phyloP scores from a whole-genome alignment of 1,284 basidiomycete species.

The Cutaneotrichosporon cyanovorans region DNA sequence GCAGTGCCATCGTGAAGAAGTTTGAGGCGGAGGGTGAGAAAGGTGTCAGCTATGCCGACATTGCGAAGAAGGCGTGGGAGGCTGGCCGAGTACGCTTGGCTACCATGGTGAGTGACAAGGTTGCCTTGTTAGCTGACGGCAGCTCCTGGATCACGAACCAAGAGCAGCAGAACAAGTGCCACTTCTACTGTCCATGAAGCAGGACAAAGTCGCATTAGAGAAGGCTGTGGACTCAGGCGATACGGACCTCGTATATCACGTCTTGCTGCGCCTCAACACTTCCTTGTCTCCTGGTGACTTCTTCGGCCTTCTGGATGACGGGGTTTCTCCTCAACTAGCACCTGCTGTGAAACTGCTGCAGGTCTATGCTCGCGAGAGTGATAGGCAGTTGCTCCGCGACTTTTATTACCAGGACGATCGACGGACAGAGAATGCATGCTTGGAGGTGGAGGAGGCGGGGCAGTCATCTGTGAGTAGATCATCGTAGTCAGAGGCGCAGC shows the following conservation, averaged over 20 bases:
- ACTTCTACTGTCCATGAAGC: constrained; percentile 84
- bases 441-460: constrained; percentile 75
- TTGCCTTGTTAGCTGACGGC: constrained; percentile 2
- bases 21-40: constrained; percentile 56
- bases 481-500: neutral
- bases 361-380: constrained; percentile 81
- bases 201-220: constrained; percentile 75
- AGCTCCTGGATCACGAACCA: constrained; percentile 88
- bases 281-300: constrained; percentile 82
- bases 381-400: constrained; percentile 83
- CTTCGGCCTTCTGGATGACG: constrained; percentile 88
- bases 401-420: constrained; percentile 98
- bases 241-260: constrained; percentile 89
- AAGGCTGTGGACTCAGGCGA: constrained; percentile 94
- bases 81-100: constrained; percentile 76
- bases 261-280: constrained; percentile 74
- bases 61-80: constrained; percentile 90
- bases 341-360: constrained; percentile 70
- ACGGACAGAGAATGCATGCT: constrained; percentile 77
- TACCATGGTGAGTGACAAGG: constrained; percentile 59
- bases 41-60: constrained; percentile 83
- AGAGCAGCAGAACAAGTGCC: constrained; percentile 90
- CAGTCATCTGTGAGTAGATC: constrained; percentile 51
- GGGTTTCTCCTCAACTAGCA: constrained; percentile 58
- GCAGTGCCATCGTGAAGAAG: constrained; percentile 75